Evolutionary conservation across 106 monocot genomes (phyloP), one percentile per base, ranked within the genome.

Genomic region (Triglochin maritima): DNA sequence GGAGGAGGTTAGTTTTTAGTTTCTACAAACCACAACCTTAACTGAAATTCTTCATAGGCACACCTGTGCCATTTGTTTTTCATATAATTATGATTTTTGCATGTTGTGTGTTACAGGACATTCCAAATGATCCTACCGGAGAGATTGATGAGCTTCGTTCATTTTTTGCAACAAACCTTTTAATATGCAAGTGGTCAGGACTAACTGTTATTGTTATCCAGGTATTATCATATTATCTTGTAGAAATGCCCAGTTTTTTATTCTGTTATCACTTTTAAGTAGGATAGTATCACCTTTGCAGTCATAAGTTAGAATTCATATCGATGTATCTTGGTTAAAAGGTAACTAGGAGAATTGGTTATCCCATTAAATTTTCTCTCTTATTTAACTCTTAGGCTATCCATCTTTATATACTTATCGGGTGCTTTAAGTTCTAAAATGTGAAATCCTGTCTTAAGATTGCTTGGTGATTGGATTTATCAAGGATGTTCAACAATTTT

Each of bases 41-140:
- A 4, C 6, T 29, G 8, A 4, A 14, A n/a, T 59, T 4, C 42
- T 41, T 13, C 41, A 13, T 63, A 9, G 29, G 6, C 17, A 2
- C 15, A n/a, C 46, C 15, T 6, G 14, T 64, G 15, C 9, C 8
- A 48, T 15, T 3, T 48, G 2, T 15, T 11, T 48, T 17, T n/a
- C 17, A 14, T 14, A 49, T 10, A 11, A 46, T 11, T 64, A 48
- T 63, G 4, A 11, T n/a, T 11, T 15, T 64, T 6, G 17, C 5
- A 8, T 41, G 29, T 49, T 7, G 7, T 52, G 52, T 29, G 13
- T 67, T 62, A 58, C 73, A 89, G 89, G 80, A 85, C 60, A 64
- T 89, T 77, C 89, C 89, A 59, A 58, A 73, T 64, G 89, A 89
- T 64, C 48, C 76, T 44, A 80, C 85, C 60, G 89, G 85, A 61